Evolutionary conservation across 371 early-diverging fungal genomes (phyloP), one percentile per base, ranked within the genome.

Genomic region (Rhizopus sp.): DNA sequence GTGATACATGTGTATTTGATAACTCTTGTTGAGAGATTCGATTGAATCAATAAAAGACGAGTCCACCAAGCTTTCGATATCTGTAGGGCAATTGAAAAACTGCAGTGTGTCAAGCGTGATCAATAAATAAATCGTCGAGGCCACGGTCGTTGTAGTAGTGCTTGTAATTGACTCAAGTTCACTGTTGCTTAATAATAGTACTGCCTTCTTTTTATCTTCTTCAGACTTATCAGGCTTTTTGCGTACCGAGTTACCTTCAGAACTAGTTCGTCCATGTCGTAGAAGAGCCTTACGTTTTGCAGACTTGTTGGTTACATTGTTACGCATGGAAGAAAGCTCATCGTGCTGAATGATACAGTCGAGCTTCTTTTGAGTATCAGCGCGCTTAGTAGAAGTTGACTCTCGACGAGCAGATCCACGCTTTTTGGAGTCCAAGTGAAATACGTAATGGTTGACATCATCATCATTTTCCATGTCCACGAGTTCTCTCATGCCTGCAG

Each of bases 1-100:
- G 45, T 57, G 30, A 6, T 53, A 47, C 46, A 65, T 57, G 29
- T 60, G 66, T 0, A 57, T n/a, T 32, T 60, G 66, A 42, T 65
- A 65, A 3, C 30, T 15, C 34, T 50, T 31, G 16, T 53, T 47
- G 23, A 60, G 41, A 0, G 30, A 13, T 46, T 65, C 60, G 3
- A 65, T 45, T 1, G 61, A 49, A 5, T 57, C 49, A 34, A 65
- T 53, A 10, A 65, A 60, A 3, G 52, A 49, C 7, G 57, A 13
- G 23, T 52, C 39, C 9, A 41, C n/a, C n/a, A 15, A 6, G 13
- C 23, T 50, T n/a, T 59, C 31, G 8, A 44, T 53, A 35, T 59
- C 60, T 8, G 65, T 60, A 7, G 59, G 44, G 54, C 64, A 64
- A 13, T 62, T 42, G 4, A 47, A 38, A 17, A 63, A 57, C 23